Evolutionary conservation across 352 stramenopile species (phyloP), one percentile per base, ranked within the genome.

Genomic region (Pythium phragmiticola): DNA sequence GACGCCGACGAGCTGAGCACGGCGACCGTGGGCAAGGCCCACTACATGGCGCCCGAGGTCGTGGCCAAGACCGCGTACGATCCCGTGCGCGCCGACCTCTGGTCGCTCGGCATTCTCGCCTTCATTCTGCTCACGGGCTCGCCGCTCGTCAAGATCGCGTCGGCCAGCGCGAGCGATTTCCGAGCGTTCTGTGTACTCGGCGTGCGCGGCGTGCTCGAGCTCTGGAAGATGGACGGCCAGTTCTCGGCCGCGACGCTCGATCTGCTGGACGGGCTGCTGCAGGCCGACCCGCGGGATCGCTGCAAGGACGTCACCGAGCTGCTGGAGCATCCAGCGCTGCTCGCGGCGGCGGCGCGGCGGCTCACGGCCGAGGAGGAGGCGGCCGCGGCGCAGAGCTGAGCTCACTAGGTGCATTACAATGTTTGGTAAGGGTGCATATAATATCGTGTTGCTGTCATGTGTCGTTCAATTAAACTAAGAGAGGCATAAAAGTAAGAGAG

Each of bases 191-290:
- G 33, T 14, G 13, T 23, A 6, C 17, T 65, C n/a, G 63, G 56
- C 26, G 43, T 51, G 8, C 37, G 33, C 26, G 56, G 56, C 19
- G 63, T 69, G 23, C 41, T 69, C 17, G 36, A 60, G 34, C 42
- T 60, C 23, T 69, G 63, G 63, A 60, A 64, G 33, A 46, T 69
- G 63, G 47, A 63, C 26, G 34, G 37, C 7, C 21, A 16, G 41
- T 47, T 46, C 3, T 57, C 43, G 26, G 33, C 33, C 6, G 57
- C 39, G 6, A 74, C 65, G 2, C 58, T 84, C 41, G 80, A 85
- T 56, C 52, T 87, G 62, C 68, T 89, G 8, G 66, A 66, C 2
- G 70, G 51, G 13, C 77, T 90, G 77, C 56, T 90, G 49, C 52
- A 69, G 43, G 26, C 33, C 14, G 36, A 68, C 13, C 54, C 54